Base-by-base conservation (phyloP, 1,139 yeast species). In the Nakaseomyces glabratus region DNA sequence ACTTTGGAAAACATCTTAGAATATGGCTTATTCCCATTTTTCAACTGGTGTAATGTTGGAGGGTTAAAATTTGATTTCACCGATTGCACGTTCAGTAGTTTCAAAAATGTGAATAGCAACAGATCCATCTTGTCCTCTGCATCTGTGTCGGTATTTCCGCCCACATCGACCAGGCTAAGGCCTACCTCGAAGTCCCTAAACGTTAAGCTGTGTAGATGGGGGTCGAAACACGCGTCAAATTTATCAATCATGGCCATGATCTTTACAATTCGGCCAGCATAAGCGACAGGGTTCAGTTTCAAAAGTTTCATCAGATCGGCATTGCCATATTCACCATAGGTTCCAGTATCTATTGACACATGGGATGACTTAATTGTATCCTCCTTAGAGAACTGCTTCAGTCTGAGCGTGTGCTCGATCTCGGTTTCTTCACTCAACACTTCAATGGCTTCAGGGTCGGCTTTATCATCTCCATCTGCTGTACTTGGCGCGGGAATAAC, bases 231-330 rank as follows among this genome's bases (percentile, higher is more conserved):
- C 6, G 52, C 49, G 35, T 52, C 55, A 42, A 71, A 73, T 45
- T 68, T 70, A 33, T 60, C 59, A 23, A 70, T 50, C 39, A 65
- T 72, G 6, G 68, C 56, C 42, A 70, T 52, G 4, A 73, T 51
- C 37, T 51, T 60, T 16, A 68, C 42, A 11, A 72, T 60, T 42
- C 69, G 73, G 24, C 58, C 58, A 0, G 74, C 77, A 16, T 31
- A 31, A 2, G 25, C 21, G 10, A 26, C n/a, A n/a, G 30, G 30
- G 7, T 12, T 26, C 10, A 9, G 6, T 18, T 21, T 13, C n/a
- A 26, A 21, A 9, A 26, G 18, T 18, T 8, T 4, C 11, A 26
- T 17, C 9, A 26, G 21, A 9, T 26, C 30, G 12, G 23, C 28
- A 5, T 25, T 29, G 5, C 25, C 36, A 11, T 25, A 29, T 22